Percentiles rank a stretch among this genome's conserved stretches.
These are phyloP conservation scores for Zizania latifolia DNA, from an alignment of 176 grass and related monocot genomes.

Conservation along the genomic window DNA sequence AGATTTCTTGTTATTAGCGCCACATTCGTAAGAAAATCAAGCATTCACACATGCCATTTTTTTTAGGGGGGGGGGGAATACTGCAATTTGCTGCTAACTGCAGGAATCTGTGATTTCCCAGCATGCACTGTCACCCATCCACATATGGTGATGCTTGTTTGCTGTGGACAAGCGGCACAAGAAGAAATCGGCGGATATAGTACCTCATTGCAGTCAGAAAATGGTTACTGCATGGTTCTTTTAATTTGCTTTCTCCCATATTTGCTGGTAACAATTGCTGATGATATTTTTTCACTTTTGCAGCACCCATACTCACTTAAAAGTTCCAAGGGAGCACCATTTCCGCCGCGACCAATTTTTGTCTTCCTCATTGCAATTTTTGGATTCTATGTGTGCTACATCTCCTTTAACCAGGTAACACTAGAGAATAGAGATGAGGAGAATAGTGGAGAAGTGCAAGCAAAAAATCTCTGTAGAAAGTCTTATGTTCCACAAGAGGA, in stretches of 20 bases:
- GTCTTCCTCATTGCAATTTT: slow-evolving; percentile 60
- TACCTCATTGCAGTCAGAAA: slow-evolving; percentile 15
- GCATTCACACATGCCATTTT: not conserved
- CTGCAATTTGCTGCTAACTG: not conserved
- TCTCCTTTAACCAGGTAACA: slow-evolving; percentile 61
- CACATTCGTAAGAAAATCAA: not conserved
- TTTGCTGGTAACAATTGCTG: not conserved
- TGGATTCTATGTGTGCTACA: slow-evolving; percentile 62
- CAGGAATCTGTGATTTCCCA: not conserved
- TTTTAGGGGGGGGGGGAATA: too few relatives aligned
- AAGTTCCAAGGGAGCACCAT: slow-evolving; percentile 43
- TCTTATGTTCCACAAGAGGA: slow-evolving; percentile 38
- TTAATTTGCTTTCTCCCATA: not conserved
- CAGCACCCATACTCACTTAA: slow-evolving; percentile 67
- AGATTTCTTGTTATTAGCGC: not conserved
- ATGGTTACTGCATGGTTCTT: slow-evolving; percentile 44
- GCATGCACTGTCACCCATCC: not conserved
- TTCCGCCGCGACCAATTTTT: slow-evolving; percentile 35
- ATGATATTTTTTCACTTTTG: not conserved
- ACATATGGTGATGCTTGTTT: slow-evolving; percentile 16
- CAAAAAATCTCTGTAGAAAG: slow-evolving; percentile 31
- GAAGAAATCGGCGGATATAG: not conserved
- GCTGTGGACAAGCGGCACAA: slow-evolving; percentile 10
- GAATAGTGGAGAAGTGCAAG: not conserved
- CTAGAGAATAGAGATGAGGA: slow-evolving; percentile 33